Percentiles rank a stretch among this genome's conserved stretches.
These are phyloP conservation scores for Fusarium albidum DNA, from an alignment of 2,329 filamentous ascomycete species.

Conservation along the genomic window DNA sequence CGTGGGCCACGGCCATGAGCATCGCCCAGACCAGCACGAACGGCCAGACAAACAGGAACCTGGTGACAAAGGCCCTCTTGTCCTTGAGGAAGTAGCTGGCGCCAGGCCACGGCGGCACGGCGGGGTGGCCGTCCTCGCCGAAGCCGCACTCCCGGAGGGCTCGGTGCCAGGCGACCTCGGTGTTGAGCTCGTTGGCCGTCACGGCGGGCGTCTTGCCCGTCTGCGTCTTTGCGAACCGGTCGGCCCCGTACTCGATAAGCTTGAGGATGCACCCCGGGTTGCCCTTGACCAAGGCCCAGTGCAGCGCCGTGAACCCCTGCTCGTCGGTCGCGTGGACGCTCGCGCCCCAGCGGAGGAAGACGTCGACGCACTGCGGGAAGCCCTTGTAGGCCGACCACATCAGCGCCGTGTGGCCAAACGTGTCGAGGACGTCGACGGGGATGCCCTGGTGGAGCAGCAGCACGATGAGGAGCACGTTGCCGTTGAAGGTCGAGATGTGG, in stretches of 20 bases:
- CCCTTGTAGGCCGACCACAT: constrained; percentile 99
- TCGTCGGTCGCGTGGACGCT: constrained; percentile 91
- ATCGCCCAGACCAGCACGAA: constrained; percentile 77
- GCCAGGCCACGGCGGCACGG: constrained; percentile 74
- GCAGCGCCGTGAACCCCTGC: constrained; percentile 90
- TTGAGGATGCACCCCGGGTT: constrained; percentile 90
- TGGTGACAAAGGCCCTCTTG: constrained; percentile 78
- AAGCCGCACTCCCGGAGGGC: constrained; percentile 87
- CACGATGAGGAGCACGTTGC: constrained; percentile 88
- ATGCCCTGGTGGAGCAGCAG: constrained; percentile 95
- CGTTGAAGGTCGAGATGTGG: constrained; percentile 96
- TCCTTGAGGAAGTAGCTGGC: constrained; percentile 79
- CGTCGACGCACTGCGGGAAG: constrained; percentile 87
- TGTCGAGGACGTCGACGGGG: constrained; percentile 88
- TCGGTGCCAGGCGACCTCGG: constrained; percentile 79
- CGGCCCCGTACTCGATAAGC: constrained; percentile 92
- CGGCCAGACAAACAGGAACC: constrained; percentile 91
- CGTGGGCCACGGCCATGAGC: constrained; percentile 75
- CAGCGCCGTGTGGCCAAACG: constrained; percentile 88
- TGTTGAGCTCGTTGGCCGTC: constrained; percentile 92
- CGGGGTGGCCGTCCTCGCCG: constrained; percentile 77
- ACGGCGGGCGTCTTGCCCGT: constrained; percentile 89
- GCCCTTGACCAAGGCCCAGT: constrained; percentile 97
- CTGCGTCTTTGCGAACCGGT: constrained; percentile 88
- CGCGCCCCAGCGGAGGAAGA: constrained; percentile 94